phyloP scores from a whole-genome alignment of 2,329 filamentous ascomycete genomes.

The Nannizziopsis barbatae region DNA sequence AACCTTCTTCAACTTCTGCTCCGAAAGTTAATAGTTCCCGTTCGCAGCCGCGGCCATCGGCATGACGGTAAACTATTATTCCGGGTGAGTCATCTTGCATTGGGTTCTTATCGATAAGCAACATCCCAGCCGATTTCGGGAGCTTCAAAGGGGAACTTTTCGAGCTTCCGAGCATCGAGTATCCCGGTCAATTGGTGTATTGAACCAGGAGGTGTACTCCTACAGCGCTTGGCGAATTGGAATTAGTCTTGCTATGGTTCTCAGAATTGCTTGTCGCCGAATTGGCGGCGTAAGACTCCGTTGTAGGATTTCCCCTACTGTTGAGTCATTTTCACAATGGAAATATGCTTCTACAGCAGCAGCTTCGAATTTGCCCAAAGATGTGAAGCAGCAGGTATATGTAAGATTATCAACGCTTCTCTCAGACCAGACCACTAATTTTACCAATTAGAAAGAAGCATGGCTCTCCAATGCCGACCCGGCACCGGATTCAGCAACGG shows the following conservation, averaged over 20 bases:
- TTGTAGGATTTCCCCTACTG: neutral
- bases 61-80: neutral
- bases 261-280: slow-evolving; percentile 10
- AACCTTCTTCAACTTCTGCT: neutral
- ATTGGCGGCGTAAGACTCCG: slow-evolving; percentile 23
- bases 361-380: slow-evolving; percentile 21
- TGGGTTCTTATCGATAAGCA: slow-evolving; percentile 6
- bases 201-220: too few species aligned
- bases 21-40: neutral
- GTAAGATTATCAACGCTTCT: slow-evolving; percentile 14
- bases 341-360: slow-evolving; percentile 21
- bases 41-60: neutral
- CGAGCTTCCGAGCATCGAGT: too few species aligned
- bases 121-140: neutral
- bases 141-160: too few species aligned
- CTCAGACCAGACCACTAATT: neutral
- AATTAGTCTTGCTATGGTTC: slow-evolving; percentile 4
- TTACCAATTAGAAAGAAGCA: slow-evolving; percentile 34
- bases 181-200: neutral
- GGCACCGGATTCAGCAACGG: slow-evolving; percentile 59
- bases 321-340: slow-evolving; percentile 16
- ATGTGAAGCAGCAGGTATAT: slow-evolving; percentile 22
- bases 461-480: slow-evolving; percentile 60
- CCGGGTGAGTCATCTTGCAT: neutral
- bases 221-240: neutral